Conservation (phyloP, 352 stramenopile species). For the Pythium sp. region DNA sequence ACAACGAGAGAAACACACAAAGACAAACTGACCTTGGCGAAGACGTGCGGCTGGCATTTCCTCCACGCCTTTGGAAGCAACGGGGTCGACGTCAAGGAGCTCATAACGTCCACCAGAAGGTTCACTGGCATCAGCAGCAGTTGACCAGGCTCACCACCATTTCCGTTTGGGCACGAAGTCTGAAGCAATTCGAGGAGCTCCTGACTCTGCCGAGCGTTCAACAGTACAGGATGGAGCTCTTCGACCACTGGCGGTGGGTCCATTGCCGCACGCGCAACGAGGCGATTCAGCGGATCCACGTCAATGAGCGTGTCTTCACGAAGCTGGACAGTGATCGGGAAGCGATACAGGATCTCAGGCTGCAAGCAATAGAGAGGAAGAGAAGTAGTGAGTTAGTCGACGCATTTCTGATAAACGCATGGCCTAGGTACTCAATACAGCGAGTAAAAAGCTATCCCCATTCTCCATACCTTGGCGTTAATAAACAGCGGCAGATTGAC, state of each 20-base stretch:
- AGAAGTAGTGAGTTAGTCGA: neutral
- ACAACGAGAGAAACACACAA: neutral
- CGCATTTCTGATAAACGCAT: neutral
- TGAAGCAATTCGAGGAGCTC: conserved; percentile 25
- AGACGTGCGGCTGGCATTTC: conserved; percentile 30
- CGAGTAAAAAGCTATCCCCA: neutral
- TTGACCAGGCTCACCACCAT: conserved; percentile 1
- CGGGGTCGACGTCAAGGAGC: conserved; percentile 26
- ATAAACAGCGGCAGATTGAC: conserved; percentile 58
- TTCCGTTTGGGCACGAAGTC: conserved; percentile 12
- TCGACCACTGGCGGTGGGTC: conserved; percentile 44
- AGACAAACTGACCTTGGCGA: conserved; percentile 41
- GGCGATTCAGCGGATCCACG: conserved; percentile 32
- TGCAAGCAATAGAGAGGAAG: conserved; percentile 17
- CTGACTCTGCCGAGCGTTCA: conserved; percentile 44
- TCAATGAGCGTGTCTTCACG: conserved; percentile 51
- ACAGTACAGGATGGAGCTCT: conserved; percentile 32
- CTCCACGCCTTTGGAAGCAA: conserved; percentile 43
- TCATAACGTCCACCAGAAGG: conserved; percentile 34
- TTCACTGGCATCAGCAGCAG: conserved; percentile 21
- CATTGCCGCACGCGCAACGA: conserved; percentile 29
- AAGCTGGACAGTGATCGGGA: conserved; percentile 52
- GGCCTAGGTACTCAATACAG: no score
- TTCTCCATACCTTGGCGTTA: conserved; percentile 43
- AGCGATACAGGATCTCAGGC: conserved; percentile 51